These are phyloP conservation scores for Pythium insidiosum DNA, from an alignment of 352 stramenopile species.

Conservation along the genomic window DNA sequence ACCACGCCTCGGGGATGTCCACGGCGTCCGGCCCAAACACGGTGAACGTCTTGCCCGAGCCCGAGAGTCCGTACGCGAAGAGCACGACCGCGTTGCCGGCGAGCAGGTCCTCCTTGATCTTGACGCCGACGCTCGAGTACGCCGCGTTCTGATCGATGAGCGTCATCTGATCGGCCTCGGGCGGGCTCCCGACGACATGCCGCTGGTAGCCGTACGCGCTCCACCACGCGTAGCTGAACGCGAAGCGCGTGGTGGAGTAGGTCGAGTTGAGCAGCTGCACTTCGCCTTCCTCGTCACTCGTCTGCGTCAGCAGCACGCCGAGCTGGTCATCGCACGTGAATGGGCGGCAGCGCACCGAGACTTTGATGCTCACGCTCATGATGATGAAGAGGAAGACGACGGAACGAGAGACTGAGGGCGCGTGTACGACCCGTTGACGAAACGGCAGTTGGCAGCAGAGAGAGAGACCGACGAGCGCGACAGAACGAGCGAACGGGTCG, in stretches of 20 bases:
- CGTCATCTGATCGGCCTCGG: constrained; percentile 71
- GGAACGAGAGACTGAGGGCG: too few species aligned
- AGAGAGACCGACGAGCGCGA: too few species aligned
- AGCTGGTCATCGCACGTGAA: constrained; percentile 90
- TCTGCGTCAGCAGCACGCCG: constrained; percentile 88
- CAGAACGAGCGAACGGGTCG: too few species aligned
- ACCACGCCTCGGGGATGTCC: constrained; percentile 91
- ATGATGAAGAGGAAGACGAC: too few species aligned
- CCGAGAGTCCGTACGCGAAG: constrained; percentile 90
- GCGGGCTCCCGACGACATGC: constrained; percentile 62
- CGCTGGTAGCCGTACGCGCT: constrained; percentile 90
- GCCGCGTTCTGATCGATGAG: constrained; percentile 89
- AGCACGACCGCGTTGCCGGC: constrained; percentile 90
- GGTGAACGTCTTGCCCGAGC: constrained; percentile 91
- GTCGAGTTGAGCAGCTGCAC: constrained; percentile 90
- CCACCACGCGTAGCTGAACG: constrained; percentile 92
- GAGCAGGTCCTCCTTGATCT: constrained; percentile 91
- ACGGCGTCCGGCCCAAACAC: constrained; percentile 91
- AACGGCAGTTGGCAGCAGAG: too few species aligned
- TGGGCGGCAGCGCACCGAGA: constrained; percentile 78
- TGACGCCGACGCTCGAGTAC: constrained; percentile 82
- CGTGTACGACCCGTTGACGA: too few species aligned
- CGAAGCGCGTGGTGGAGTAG: constrained; percentile 90
- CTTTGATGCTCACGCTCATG: constrained; percentile 89
- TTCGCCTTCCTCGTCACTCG: constrained; percentile 88